These are phyloP conservation scores for Pichia sp. DNA, from an alignment of 1,139 yeast genomes.

Conservation along the genomic window DNA sequence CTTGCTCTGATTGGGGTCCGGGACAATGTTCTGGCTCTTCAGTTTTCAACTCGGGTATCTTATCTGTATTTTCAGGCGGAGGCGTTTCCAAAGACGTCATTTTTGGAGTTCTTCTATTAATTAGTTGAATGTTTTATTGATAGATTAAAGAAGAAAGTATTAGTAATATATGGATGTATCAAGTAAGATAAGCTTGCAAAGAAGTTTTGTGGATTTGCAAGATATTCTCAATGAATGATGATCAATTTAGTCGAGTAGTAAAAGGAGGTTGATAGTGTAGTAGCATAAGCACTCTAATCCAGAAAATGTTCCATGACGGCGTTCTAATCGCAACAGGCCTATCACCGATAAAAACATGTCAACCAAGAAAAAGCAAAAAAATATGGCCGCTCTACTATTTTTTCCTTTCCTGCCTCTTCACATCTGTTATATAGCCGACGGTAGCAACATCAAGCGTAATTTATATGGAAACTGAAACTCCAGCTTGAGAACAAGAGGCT, in stretches of 20 bases:
- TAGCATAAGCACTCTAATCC: too few species aligned
- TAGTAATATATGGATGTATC: background rate
- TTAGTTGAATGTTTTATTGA: background rate
- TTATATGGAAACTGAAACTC: background rate
- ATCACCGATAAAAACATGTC: background rate
- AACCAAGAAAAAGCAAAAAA: background rate
- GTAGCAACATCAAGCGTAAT: too few species aligned
- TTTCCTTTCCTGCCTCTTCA: background rate
- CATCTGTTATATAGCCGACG: background rate
- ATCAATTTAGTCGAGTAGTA: too few species aligned
- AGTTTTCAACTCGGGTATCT: slow-evolving; percentile 31
- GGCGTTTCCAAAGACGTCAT: slow-evolving; percentile 10
- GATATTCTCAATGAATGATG: too few species aligned
- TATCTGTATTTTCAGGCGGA: slow-evolving; percentile 8
- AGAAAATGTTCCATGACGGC: too few species aligned
- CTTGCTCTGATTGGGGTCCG: slow-evolving; percentile 90
- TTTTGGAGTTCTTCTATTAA: background rate
- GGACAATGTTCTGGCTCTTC: slow-evolving; percentile 97
- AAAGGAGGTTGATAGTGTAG: too few species aligned
- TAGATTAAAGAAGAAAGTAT: background rate
- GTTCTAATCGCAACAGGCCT: too few species aligned
- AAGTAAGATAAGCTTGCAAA: background rate
- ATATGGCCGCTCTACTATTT: background rate
- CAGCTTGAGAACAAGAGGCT: background rate
- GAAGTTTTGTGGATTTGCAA: too few species aligned